Percentiles rank a stretch among this genome's conserved stretches.
These are phyloP conservation scores for Plantago elongata DNA, from an alignment of 257 asterid genomes.

Conservation along the genomic window DNA sequence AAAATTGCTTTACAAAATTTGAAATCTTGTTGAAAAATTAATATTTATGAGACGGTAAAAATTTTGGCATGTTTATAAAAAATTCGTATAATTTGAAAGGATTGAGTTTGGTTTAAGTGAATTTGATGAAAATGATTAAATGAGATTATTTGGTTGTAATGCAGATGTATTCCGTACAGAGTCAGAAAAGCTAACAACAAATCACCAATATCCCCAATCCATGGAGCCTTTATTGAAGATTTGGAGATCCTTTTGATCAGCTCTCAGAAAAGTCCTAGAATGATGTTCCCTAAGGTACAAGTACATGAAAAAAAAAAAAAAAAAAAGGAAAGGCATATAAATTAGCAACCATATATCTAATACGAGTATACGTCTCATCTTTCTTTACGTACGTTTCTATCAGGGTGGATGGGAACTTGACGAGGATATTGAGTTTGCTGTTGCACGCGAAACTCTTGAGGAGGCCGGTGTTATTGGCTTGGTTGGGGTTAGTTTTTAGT, in stretches of 20 bases:
- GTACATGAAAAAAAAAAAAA: too few species aligned
- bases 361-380: background rate
- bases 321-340: too few species aligned
- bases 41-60: background rate
- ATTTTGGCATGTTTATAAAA: too few species aligned
- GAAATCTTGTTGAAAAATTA: too few species aligned
- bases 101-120: too few species aligned
- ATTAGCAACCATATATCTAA: too few species aligned
- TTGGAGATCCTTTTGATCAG: conserved; percentile 80
- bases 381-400: background rate
- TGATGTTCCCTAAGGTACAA: conserved; percentile 92
- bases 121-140: too few species aligned
- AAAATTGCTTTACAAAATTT: too few species aligned
- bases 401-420: conserved; percentile 97
- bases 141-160: background rate
- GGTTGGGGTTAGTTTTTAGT: conserved; percentile 48
- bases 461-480: conserved; percentile 83
- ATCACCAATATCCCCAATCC: conserved; percentile 22
- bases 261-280: conserved; percentile 73
- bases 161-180: conserved; percentile 89
- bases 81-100: too few species aligned
- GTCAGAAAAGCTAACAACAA: conserved; percentile 30
- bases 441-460: conserved; percentile 75
- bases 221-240: conserved; percentile 42
- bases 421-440: conserved; percentile 77